A percentile compares a stretch with the other conserved stretches of the same genome.
Evolutionary conservation across 2,329 filamentous ascomycete genomes (phyloP).

Genomic region (Stachybotrys chlorohalonatus): DNA sequence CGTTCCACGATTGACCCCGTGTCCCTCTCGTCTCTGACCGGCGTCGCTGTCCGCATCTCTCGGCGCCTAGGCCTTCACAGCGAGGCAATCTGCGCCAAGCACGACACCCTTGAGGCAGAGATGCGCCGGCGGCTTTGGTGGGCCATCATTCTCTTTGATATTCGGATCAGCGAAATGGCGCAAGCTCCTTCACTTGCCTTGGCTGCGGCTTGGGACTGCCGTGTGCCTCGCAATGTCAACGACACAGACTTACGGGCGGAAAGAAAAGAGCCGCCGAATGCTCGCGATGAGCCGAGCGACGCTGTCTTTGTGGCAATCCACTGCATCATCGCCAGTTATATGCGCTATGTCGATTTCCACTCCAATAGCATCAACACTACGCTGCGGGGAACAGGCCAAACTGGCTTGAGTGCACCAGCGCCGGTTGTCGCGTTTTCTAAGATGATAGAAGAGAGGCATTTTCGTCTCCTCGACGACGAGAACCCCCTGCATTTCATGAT

Average conservation of each 20-base stretch:
- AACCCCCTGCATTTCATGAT: constrained; percentile 32
- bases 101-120: background rate
- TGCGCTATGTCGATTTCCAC: background rate
- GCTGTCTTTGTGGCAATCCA: background rate
- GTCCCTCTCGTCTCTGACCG: background rate
- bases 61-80: background rate
- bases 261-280: background rate
- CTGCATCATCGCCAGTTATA: background rate
- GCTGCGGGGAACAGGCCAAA: background rate
- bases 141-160: background rate
- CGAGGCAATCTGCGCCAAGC: background rate
- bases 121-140: background rate
- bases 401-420: background rate
- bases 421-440: background rate
- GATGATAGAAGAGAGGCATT: background rate
- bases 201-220: background rate
- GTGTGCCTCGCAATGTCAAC: background rate
- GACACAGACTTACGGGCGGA: background rate
- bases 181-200: background rate
- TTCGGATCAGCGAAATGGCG: background rate
- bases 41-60: background rate
- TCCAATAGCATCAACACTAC: background rate
- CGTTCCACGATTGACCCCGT: background rate
- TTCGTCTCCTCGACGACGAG: constrained; percentile 27
- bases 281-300: background rate